Percentiles rank a stretch among this genome's conserved stretches.
Evolutionary conservation across 2,329 filamentous ascomycete genomes (phyloP).

Genomic region (Colletotrichum sp.): DNA sequence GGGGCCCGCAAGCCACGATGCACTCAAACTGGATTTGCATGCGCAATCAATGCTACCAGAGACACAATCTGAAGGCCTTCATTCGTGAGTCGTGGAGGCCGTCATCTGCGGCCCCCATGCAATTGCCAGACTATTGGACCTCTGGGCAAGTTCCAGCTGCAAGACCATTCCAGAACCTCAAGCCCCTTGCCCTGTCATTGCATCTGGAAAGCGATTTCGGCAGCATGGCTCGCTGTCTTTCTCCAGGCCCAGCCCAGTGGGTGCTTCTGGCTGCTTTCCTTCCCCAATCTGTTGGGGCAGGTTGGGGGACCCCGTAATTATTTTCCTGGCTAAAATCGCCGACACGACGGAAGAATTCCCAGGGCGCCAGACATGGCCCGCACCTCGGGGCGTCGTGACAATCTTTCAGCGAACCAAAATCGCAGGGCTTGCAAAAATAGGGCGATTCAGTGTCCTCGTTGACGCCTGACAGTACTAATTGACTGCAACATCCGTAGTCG

Average conservation of each 20-base stretch:
- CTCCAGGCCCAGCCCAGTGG: not conserved
- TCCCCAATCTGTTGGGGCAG: not conserved
- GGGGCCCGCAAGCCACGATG: not conserved
- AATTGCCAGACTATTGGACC: not conserved
- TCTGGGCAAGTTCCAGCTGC: not conserved
- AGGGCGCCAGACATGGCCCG: not conserved
- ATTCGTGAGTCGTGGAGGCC: not conserved
- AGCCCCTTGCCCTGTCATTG: not conserved
- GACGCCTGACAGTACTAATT: not conserved
- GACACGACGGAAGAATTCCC: slow-evolving; percentile 19
- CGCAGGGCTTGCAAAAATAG: not conserved
- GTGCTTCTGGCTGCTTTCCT: not conserved
- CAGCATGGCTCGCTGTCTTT: not conserved
- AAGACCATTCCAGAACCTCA: not conserved
- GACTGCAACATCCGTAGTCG: not conserved
- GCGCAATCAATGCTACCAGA: not conserved
- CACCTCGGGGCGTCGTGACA: slow-evolving; percentile 16
- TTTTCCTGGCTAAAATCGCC: slow-evolving; percentile 4
- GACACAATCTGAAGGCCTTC: not conserved
- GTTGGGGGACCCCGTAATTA: not conserved
- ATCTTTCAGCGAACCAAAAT: slow-evolving; percentile 12
- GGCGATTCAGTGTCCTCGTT: not conserved
- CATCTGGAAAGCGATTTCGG: not conserved
- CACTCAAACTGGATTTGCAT: not conserved
- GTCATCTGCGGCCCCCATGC: not conserved